phyloP scores from a whole-genome alignment of 345 rosid species.

The Gossypioides kirkii region DNA sequence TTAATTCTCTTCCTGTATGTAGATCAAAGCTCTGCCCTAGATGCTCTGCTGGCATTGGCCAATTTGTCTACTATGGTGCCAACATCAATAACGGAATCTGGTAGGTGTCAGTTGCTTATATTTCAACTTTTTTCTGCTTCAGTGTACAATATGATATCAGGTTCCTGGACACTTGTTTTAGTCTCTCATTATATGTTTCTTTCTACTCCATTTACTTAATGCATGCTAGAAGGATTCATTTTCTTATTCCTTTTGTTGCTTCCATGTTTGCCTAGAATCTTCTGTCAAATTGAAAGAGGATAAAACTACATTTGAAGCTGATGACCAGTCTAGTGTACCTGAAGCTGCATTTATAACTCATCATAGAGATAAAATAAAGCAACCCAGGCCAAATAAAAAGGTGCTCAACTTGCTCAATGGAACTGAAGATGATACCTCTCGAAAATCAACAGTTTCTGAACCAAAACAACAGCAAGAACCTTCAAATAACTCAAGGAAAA shows the following conservation, averaged over 20 bases:
- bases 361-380: constrained; percentile 36
- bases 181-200: neutral
- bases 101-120: constrained; percentile 21
- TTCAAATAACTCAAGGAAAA: constrained; percentile 34
- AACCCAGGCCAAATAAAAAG: constrained; percentile 37
- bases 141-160: neutral
- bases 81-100: constrained; percentile 59
- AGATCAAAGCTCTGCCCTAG: constrained; percentile 55
- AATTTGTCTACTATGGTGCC: constrained; percentile 64
- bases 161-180: neutral
- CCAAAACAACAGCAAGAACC: constrained; percentile 36
- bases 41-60: constrained; percentile 79
- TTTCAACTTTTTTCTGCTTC: neutral
- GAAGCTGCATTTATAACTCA: constrained; percentile 49
- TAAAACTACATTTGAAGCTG: constrained; percentile 36
- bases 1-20: constrained; percentile 16
- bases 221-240: constrained; percentile 2
- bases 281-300: constrained; percentile 67
- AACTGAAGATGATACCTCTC: constrained; percentile 33
- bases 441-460: constrained; percentile 46
- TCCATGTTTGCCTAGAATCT: constrained; percentile 46
- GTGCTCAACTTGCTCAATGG: constrained; percentile 26
- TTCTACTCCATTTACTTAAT: neutral
- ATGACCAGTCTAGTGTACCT: constrained; percentile 44
- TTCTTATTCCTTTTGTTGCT: constrained; percentile 11